Base-by-base conservation (phyloP, 1,284 basidiomycete genomes). In the Apiotrichum sp. region DNA sequence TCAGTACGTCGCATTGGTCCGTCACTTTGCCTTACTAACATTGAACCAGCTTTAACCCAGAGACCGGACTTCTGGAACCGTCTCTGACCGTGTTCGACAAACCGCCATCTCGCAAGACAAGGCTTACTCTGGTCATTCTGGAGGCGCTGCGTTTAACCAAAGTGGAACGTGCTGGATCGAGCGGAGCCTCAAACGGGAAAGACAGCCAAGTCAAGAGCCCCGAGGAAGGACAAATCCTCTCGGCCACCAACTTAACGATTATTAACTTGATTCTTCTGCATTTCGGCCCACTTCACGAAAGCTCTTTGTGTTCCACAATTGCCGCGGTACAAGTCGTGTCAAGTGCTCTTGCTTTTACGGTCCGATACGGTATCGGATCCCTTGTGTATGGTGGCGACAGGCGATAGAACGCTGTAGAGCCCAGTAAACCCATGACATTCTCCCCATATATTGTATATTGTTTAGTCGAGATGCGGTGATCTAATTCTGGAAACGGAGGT, bases 351-450 rank as follows among this genome's bases (percentile, higher is more conserved):
- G 92, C 89, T 6, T 95, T 95, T 70, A 78, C 81, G 33, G 82
- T 95, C 38, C 81, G 93, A 65, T 96, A 97, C 68, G 91, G 90
- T 6, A 79, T 93, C 14, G 89, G 89, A 6, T 83, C 86, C 49
- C 79, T 93, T 53, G 82, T 95, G 45, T 96, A 93, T 69, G 91
- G 93, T 68, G 89, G 89, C 6, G 89, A 92, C 77, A 80, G 89
- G 70, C 79, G 89, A 71, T 91, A 68, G 60, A 38, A 13, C 29
- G 35, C 31, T 47, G 11, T 45, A 42, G 36, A 8, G 36, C 36
- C 9, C 46, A 42, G 22, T 22, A 22, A 22, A 22, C 22, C 22
- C 22, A 22, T 22, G 22, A 22, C 22, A 22, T 22, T 22, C 22
- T 22, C 22, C 22, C 22, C 22, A 22, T 22, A 22, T 22, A 22